phyloP scores from a whole-genome alignment of 768 basidiomycete species.

The Hericium erinaceus region DNA sequence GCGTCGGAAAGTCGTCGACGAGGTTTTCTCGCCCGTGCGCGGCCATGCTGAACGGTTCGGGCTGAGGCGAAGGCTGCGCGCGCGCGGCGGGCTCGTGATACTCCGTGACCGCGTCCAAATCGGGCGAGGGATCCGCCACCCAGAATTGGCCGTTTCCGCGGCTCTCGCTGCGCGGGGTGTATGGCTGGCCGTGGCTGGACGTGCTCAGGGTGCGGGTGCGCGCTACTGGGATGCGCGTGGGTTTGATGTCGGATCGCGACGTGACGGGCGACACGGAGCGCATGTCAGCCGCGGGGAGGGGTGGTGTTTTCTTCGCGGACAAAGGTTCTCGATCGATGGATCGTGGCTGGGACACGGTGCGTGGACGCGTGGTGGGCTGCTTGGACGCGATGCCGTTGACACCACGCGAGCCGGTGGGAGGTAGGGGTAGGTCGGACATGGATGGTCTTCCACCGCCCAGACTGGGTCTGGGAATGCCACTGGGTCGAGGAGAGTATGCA shows the following conservation, averaged over 20 bases:
- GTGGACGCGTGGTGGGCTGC: slow-evolving; percentile 33
- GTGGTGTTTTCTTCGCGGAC: slow-evolving; percentile 24
- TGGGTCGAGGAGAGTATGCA: slow-evolving; percentile 25
- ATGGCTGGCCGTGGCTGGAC: slow-evolving; percentile 27
- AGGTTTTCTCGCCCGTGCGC: slow-evolving; percentile 36
- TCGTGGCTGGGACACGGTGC: slow-evolving; percentile 61
- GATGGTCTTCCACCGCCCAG: slow-evolving; percentile 28
- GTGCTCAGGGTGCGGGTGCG: slow-evolving; percentile 32
- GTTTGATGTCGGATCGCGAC: slow-evolving; percentile 26
- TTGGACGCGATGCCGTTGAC: slow-evolving; percentile 13
- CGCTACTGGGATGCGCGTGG: slow-evolving; percentile 41
- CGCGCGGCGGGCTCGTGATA: not conserved
- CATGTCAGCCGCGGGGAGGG: slow-evolving; percentile 24
- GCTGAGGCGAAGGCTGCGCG: slow-evolving; percentile 20
- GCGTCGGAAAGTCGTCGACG: slow-evolving; percentile 21
- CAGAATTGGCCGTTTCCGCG: slow-evolving; percentile 13
- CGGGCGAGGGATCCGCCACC: not conserved
- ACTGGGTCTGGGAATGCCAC: slow-evolving; percentile 41
- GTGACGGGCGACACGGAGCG: slow-evolving; percentile 13
- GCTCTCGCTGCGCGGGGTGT: slow-evolving; percentile 20
- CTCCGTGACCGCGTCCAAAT: slow-evolving; percentile 6
- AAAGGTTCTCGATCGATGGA: slow-evolving; percentile 29
- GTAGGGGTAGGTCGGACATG: slow-evolving; percentile 13
- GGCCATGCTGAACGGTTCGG: slow-evolving; percentile 48
- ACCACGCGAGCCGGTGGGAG: slow-evolving; percentile 4